Evolutionary conservation across 2,329 filamentous ascomycete species (phyloP).

Genomic region (Myriosclerotinia duriaeana): DNA sequence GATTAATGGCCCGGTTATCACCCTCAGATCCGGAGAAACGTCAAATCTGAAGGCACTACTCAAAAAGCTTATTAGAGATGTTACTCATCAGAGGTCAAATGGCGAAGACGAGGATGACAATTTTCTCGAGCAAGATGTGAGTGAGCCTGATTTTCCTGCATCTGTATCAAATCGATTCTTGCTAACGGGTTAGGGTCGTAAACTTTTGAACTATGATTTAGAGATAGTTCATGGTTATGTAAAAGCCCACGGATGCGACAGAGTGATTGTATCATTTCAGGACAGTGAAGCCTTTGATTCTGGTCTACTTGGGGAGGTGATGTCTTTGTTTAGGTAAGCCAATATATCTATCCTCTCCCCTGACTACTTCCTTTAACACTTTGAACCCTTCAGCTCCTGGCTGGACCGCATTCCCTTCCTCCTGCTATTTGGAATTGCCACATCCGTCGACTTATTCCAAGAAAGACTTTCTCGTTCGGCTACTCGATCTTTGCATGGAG

Average conservation of each 20-base stretch:
- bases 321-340: slow-evolving; percentile 65
- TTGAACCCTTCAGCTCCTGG: slow-evolving; percentile 55
- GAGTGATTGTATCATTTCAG: slow-evolving; percentile 71
- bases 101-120: slow-evolving; percentile 55
- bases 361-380: not conserved
- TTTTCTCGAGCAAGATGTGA: slow-evolving; percentile 50
- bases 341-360: not conserved
- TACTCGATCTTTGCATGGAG: slow-evolving; percentile 65
- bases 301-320: slow-evolving; percentile 66
- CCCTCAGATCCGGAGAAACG: slow-evolving; percentile 69
- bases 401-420: slow-evolving; percentile 74
- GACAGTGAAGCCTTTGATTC: slow-evolving; percentile 82
- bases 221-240: slow-evolving; percentile 65
- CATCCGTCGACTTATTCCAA: slow-evolving; percentile 77
- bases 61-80: slow-evolving; percentile 70
- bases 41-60: slow-evolving; percentile 70
- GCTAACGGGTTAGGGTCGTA: slow-evolving; percentile 51
- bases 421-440: slow-evolving; percentile 76
- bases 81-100: slow-evolving; percentile 49
- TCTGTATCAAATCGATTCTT: slow-evolving; percentile 1
- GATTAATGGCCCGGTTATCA: slow-evolving; percentile 57
- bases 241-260: slow-evolving; percentile 52
- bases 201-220: slow-evolving; percentile 75
- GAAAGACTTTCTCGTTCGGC: slow-evolving; percentile 69
- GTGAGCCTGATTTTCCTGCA: slow-evolving; percentile 42